Evolutionary conservation across 352 stramenopile genomes (phyloP), one percentile per base, ranked within the genome.

Genomic region (Sclerospora graminicola): DNA sequence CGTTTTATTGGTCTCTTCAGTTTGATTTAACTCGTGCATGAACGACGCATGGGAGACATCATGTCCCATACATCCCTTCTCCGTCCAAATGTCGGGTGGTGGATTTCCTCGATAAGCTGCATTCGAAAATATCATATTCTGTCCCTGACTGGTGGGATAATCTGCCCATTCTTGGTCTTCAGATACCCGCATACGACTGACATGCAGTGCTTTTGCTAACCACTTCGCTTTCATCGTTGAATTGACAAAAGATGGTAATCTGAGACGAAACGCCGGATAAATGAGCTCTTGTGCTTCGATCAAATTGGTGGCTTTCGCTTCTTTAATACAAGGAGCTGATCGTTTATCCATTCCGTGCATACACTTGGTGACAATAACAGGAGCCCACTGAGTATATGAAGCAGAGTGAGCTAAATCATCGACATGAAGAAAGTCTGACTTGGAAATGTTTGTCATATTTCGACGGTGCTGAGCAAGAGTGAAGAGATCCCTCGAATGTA

Each of bases 121-220:
- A 19, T 62, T 62, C 4, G 19, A 14, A 24, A 57, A 62, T 5
- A 62, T 32, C 47, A 62, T 53, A 41, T 62, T 62, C 19, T 62
- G 53, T 2, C 53, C 53, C 13, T 52, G 47, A 23, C 50, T 54
- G 4, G 26, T 30, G 4, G 53, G 36, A 20, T 57, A 62, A 10
- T 57, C 32, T 8, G 53, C 53, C 53, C 53, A 62, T 31, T 27
- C 4, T 28, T 48, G 10, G 18, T 61, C 41, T 48, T 61, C 41
- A 21, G 46, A 48, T 23, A 61, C 27, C 13, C 42, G 52, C 52
- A 57, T 61, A 24, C 47, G 46, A 35, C 36, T 38, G n/a, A 57
- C 8, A 20, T 53, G 53, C 11, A 54, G 47, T 3, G 41, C 42
- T 31, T 45, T 28, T 0, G 47, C 41, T 20, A 62, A 5, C 54